Base-by-base conservation (phyloP, 306 rosid species). In the Ceratonia siliqua region DNA sequence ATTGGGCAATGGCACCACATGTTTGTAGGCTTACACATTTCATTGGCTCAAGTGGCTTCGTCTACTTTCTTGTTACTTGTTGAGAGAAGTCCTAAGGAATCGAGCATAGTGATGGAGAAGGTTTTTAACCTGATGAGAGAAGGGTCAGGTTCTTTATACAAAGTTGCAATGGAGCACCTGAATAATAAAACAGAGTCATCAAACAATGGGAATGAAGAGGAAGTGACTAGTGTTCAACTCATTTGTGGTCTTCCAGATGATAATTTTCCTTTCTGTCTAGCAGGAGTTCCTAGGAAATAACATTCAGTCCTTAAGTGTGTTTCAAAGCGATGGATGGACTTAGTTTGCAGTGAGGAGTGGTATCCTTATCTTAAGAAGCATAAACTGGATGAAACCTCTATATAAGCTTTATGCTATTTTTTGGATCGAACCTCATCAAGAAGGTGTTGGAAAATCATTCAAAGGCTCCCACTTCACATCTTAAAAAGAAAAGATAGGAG, bases 321-420 rank as follows among this genome's bases (percentile, higher is more conserved):
- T 68, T 94, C 98, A 24, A 91, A 72, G 68, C 81, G 86, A 77
- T 94, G 97, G 96, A 89, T 89, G 66, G 88, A 85, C 63, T 57
- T 94, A 25, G 82, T 90, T 56, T 83, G 84, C 72, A 88, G 96
- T 48, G 81, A 90, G 70, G 96, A 87, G 81, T 94, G 94, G 94
- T 54, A n/a, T 56, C 41, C 58, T 55, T 77, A 85, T 82, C 94
- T 97, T 35, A 80, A 2, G 68, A 87, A 88, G 83, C 93, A 91
- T 58, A 90, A 87, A 61, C 93, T 89, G 10, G 87, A 78, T 22
- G 98, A 91, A 77, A 81, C 91, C 50, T 94, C 96, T 97, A 87
- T 94, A 70, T 94, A 94, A 77, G 97, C 98, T 72, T 69, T 91
- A 85, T 94, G 98, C 71, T 91, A 85, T 59, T 86, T 91, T 17